phyloP scores from a whole-genome alignment of 1,284 basidiomycete species.

The Ustilago bromivora region DNA sequence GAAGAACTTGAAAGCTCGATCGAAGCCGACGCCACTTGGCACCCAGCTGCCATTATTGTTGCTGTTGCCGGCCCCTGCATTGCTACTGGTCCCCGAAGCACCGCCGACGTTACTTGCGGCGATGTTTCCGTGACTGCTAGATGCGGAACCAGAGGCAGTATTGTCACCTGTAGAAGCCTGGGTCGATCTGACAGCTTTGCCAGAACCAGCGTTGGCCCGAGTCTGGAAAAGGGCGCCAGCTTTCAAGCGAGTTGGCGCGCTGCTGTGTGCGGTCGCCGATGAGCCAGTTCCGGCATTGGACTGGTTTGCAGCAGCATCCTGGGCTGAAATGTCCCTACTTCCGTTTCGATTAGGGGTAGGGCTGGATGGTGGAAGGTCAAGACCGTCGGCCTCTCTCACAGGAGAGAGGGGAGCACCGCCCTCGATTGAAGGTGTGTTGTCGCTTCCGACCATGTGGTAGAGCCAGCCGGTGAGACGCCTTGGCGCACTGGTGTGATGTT shows the following conservation, averaged over 20 bases:
- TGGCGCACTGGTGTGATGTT: slow-evolving; percentile 20
- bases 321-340: not conserved
- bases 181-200: slow-evolving; percentile 10
- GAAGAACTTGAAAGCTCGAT: slow-evolving; percentile 63
- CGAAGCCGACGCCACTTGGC: slow-evolving; percentile 47
- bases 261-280: not conserved
- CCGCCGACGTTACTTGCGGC: not conserved
- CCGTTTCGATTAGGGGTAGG: slow-evolving; percentile 8
- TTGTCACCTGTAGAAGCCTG: slow-evolving; percentile 13
- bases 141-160: slow-evolving; percentile 5
- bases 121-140: slow-evolving; percentile 4
- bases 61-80: not conserved
- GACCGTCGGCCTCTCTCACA: slow-evolving; percentile 33
- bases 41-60: slow-evolving; percentile 27
- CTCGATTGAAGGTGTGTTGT: slow-evolving; percentile 25
- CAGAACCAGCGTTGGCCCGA: slow-evolving; percentile 15
- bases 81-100: not conserved
- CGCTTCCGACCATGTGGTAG: slow-evolving; percentile 55
- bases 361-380: slow-evolving; percentile 16
- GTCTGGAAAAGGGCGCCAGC: slow-evolving; percentile 36
- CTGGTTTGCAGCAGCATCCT: not conserved
- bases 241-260: slow-evolving; percentile 14
- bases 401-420: slow-evolving; percentile 26
- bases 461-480: slow-evolving; percentile 62
- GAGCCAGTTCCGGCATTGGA: slow-evolving; percentile 1